Evolutionary conservation across 2,329 filamentous ascomycete genomes (phyloP).

Genomic region (Arthroderma uncinatum): DNA sequence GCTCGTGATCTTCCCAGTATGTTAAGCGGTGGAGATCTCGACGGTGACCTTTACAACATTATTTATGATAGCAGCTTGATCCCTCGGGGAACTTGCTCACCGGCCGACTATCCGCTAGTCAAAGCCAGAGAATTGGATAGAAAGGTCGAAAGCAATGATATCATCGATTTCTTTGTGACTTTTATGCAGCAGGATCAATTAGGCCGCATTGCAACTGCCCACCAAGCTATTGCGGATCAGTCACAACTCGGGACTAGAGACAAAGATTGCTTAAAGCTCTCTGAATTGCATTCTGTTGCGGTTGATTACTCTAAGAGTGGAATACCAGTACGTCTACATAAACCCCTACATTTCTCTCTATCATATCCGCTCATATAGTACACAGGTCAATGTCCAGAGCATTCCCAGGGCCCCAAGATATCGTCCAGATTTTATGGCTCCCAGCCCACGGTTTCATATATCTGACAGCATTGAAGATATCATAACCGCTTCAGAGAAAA

Average conservation of each 20-base stretch:
- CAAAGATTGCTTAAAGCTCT: conserved; percentile 43
- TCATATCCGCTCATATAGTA: neutral
- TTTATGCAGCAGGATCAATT: conserved; percentile 60
- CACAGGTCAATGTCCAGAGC: conserved; percentile 13
- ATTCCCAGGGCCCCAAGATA: conserved; percentile 16
- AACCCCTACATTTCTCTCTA: neutral
- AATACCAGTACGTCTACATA: conserved; percentile 34
- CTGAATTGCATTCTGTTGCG: conserved; percentile 56
- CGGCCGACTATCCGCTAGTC: conserved; percentile 60
- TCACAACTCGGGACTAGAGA: conserved; percentile 42
- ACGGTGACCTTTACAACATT: conserved; percentile 71
- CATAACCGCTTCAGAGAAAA: conserved; percentile 37
- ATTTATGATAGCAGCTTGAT: conserved; percentile 55
- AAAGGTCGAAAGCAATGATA: conserved; percentile 51
- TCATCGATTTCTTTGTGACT: conserved; percentile 68
- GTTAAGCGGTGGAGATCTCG: conserved; percentile 70
- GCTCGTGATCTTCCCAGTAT: conserved; percentile 63
- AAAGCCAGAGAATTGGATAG: conserved; percentile 49
- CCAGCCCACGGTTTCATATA: conserved; percentile 35
- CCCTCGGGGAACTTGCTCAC: conserved; percentile 35
- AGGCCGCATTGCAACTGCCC: conserved; percentile 53
- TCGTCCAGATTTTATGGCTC: conserved; percentile 46
- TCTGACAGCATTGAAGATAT: conserved; percentile 24
- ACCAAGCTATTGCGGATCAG: conserved; percentile 55
- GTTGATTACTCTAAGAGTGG: conserved; percentile 72